phyloP scores from a whole-genome alignment of 805 yeast species.

The Sugiyamaella smithiae region DNA sequence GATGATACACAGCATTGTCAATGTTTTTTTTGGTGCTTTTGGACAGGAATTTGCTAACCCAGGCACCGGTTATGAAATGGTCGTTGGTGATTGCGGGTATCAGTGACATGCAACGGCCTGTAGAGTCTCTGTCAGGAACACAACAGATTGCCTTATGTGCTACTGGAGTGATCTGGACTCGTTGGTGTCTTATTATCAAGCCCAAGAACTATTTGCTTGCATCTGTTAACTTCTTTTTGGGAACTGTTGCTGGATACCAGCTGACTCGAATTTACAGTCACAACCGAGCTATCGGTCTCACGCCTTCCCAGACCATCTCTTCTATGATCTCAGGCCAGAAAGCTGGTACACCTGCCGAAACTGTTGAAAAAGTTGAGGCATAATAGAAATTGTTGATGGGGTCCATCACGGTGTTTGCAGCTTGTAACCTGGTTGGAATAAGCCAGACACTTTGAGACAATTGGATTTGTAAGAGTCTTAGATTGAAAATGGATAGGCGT shows the following conservation, averaged over 20 bases:
- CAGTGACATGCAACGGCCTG: slow-evolving; percentile 84
- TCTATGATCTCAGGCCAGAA: slow-evolving; percentile 55
- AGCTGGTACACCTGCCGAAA: not conserved
- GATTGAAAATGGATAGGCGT: no score
- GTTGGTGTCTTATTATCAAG: slow-evolving; percentile 92
- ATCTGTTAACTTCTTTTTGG: slow-evolving; percentile 89
- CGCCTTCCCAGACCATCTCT: slow-evolving; percentile 50
- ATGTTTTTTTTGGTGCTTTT: not conserved
- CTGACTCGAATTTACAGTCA: slow-evolving; percentile 65
- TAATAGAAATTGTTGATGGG: no score
- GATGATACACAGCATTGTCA: slow-evolving; percentile 22
- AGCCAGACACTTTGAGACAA: no score
- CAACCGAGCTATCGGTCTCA: slow-evolving; percentile 64
- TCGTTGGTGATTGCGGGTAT: slow-evolving; percentile 88
- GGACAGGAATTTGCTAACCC: no score
- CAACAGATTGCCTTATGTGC: slow-evolving; percentile 83
- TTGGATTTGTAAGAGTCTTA: no score
- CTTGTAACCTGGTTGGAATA: no score
- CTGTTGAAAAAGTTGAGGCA: not conserved
- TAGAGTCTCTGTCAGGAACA: slow-evolving; percentile 84
- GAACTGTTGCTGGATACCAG: slow-evolving; percentile 86
- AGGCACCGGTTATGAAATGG: slow-evolving; percentile 52
- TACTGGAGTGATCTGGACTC: slow-evolving; percentile 95
- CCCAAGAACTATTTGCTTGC: slow-evolving; percentile 89
- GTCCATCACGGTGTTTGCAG: no score